Percentiles rank a stretch among this genome's conserved stretches.
These are phyloP conservation scores for Nothophoma quercina DNA, from an alignment of 2,329 filamentous ascomycete genomes.

Conservation along the genomic window DNA sequence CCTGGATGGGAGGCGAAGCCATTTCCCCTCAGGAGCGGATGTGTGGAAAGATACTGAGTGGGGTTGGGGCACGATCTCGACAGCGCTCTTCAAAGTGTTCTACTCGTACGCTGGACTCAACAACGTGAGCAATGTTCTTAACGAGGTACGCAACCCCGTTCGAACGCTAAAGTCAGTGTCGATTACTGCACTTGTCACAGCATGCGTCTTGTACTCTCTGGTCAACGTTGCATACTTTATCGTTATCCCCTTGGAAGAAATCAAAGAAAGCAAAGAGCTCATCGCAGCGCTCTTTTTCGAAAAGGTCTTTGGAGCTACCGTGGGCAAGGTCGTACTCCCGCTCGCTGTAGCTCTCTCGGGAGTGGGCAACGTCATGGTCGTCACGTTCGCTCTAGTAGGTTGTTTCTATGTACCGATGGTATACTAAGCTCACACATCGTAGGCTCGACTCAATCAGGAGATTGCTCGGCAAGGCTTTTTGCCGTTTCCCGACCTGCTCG, in stretches of 20 bases:
- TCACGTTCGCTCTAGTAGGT: slow-evolving; percentile 71
- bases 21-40: slow-evolving; percentile 56
- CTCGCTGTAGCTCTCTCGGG: slow-evolving; percentile 72
- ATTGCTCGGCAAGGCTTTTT: slow-evolving; percentile 75
- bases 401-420: too few relatives aligned
- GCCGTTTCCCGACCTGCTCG: slow-evolving; percentile 66
- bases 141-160: slow-evolving; percentile 74
- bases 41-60: slow-evolving; percentile 72
- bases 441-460: slow-evolving; percentile 76
- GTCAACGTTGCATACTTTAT: slow-evolving; percentile 70
- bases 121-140: slow-evolving; percentile 74
- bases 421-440: background rate
- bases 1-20: slow-evolving; percentile 24
- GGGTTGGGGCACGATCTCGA: slow-evolving; percentile 73
- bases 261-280: slow-evolving; percentile 70
- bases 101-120: slow-evolving; percentile 73
- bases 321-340: slow-evolving; percentile 67
- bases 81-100: slow-evolving; percentile 70
- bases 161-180: slow-evolving; percentile 70
- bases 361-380: slow-evolving; percentile 76
- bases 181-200: slow-evolving; percentile 66
- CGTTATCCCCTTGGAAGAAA: slow-evolving; percentile 72
- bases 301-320: slow-evolving; percentile 64
- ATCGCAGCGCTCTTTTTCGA: slow-evolving; percentile 74
- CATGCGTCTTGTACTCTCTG: slow-evolving; percentile 70